Evolutionary conservation across 2,329 filamentous ascomycete species (phyloP).

Genomic region (Phaeomoniella chlamydospora): DNA sequence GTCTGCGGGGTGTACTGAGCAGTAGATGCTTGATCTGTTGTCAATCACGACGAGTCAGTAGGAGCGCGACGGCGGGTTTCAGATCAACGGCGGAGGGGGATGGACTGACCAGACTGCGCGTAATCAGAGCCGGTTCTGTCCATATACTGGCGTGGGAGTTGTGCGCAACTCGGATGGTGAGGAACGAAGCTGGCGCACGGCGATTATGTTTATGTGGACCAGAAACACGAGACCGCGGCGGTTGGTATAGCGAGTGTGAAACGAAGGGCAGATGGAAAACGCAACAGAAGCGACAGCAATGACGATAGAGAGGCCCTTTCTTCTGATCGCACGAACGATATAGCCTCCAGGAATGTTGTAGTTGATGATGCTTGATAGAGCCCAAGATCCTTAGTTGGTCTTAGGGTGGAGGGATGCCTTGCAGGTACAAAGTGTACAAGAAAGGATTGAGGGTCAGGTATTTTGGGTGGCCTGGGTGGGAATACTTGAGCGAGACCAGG

Average conservation of each 20-base stretch:
- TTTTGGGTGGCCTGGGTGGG: background rate
- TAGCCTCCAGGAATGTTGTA: background rate
- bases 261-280: no score
- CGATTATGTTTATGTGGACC: background rate
- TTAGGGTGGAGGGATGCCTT: background rate
- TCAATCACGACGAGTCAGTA: slow-evolving; percentile 9
- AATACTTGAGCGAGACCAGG: background rate
- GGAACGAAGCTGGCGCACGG: background rate
- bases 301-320: no score
- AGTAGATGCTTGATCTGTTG: slow-evolving; percentile 83
- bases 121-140: slow-evolving; percentile 57
- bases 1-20: slow-evolving; percentile 74
- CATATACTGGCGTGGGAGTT: slow-evolving; percentile 29
- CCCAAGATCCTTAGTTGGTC: background rate
- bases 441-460: background rate
- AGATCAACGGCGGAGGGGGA: slow-evolving; percentile 43
- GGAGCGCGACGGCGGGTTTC: slow-evolving; percentile 17
- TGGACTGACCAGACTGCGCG: slow-evolving; percentile 75
- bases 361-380: background rate
- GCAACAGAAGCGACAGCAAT: no score
- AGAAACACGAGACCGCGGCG: background rate
- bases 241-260: no score
- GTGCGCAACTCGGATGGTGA: background rate
- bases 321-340: no score
- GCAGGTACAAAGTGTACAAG: background rate